Evolutionary conservation across 495 filamentous ascomycete genomes (phyloP), one percentile per base, ranked within the genome.

Genomic region (Penicillium simplicissimum): DNA sequence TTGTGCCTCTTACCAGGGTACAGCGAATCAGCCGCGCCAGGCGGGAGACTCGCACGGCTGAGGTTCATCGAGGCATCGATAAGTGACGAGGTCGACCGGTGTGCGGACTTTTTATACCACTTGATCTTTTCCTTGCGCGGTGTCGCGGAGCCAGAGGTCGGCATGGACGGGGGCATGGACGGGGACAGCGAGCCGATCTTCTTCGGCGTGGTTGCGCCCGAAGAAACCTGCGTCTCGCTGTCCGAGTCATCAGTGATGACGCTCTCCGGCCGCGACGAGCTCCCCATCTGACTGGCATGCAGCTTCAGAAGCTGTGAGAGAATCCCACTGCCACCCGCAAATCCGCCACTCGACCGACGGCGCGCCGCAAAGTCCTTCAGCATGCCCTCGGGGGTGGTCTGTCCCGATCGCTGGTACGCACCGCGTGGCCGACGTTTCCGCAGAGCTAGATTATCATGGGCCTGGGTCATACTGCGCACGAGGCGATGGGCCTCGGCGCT

Each of bases 41-140:
- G 68, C 7, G 76, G 76, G 11, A 77, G 56, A 43, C 66, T 77
- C 0, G 74, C 61, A 10, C 67, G 55, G 52, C 76, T 78, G 11
- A 79, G 65, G 61, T 84, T 85, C 77, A 81, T 86, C 33, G 74
- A 84, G 0, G 79, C 72, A 25, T 72, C 69, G 42, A 79, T 66
- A 55, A 81, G 64, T 14, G 78, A 81, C 6, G 75, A 71, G 17
- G 77, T 81, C 8, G 77, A 80, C 1, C 59, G 78, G 37, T 75
- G 75, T 58, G 74, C 57, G 61, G 76, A 68, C 63, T 85, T 87
- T 62, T 85, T 85, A 71, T 88, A 88, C 88, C 84, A 93, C 68
- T 85, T 89, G 37, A 85, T 69, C 59, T 84, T 84, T 45, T 82
- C 80, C 57, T 79, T 76, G 59, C 76, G 76, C n/a, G 87, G 82